phyloP scores from a whole-genome alignment of 352 stramenopile species.

The Globisporangium orthogonon region DNA sequence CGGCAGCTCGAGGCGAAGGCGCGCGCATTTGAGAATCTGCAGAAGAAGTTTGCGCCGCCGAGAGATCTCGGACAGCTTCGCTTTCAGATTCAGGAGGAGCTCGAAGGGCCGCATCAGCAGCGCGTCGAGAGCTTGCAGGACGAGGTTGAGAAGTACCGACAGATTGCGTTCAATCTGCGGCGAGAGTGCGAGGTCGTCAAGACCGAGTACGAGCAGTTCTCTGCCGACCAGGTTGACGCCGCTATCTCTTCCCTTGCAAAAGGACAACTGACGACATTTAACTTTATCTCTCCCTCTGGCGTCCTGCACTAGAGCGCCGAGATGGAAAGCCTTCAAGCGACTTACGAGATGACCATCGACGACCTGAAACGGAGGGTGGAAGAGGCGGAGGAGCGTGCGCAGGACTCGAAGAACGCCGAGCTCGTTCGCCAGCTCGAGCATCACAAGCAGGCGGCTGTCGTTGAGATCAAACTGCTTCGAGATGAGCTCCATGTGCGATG shows the following conservation, averaged over 20 bases:
- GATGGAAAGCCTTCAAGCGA: constrained; percentile 65
- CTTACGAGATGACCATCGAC: constrained; percentile 49
- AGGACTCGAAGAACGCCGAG: constrained; percentile 31
- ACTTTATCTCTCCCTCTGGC: not conserved
- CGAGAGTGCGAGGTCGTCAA: constrained; percentile 77
- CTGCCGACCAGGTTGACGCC: constrained; percentile 47
- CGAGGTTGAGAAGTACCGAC: constrained; percentile 67
- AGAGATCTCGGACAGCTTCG: constrained; percentile 77
- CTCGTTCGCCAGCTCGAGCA: constrained; percentile 47
- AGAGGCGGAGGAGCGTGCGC: constrained; percentile 30
- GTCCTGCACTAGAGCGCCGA: constrained; percentile 38
- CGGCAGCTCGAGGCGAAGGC: constrained; percentile 79
- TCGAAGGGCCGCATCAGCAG: constrained; percentile 71
- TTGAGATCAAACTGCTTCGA: constrained; percentile 59
- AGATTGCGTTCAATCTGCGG: constrained; percentile 57
- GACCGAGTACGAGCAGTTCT: constrained; percentile 82
- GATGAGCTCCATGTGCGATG: constrained; percentile 48
- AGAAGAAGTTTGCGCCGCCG: constrained; percentile 78
- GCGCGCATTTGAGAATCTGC: constrained; percentile 70
- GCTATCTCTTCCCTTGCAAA: not conserved
- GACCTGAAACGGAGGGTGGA: constrained; percentile 52
- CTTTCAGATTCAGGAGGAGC: constrained; percentile 78
- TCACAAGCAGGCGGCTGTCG: constrained; percentile 34
- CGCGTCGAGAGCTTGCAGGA: constrained; percentile 51
- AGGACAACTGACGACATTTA: not conserved